Evolutionary conservation across 306 rosid genomes (phyloP).

Genomic region (Sicyos baderoa): DNA sequence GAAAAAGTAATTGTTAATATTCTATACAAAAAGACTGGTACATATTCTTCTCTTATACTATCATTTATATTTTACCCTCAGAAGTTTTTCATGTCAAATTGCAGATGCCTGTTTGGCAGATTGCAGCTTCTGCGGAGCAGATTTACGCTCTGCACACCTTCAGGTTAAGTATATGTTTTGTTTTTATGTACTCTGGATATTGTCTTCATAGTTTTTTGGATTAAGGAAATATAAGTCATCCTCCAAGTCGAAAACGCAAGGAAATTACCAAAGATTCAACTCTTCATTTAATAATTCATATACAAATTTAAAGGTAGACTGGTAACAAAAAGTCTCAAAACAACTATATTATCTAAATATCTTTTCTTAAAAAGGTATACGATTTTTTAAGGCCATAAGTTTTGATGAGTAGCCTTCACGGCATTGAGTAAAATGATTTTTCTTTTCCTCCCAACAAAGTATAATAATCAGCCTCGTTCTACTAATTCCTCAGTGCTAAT

Average conservation of each 20-base stretch:
- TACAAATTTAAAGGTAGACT: not conserved
- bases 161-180: constrained; percentile 47
- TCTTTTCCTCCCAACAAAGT: not conserved
- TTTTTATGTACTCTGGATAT: not conserved
- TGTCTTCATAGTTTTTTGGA: not conserved
- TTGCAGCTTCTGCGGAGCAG: constrained; percentile 91
- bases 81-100: constrained; percentile 15
- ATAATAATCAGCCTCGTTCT: not conserved
- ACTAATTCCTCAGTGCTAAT: too few relatives aligned
- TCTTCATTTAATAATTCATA: too few relatives aligned
- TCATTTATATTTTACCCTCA: not conserved
- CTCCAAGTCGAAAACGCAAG: not conserved
- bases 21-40: not conserved
- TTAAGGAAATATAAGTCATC: too few relatives aligned
- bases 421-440: not conserved
- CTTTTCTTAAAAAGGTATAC: not conserved
- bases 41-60: not conserved
- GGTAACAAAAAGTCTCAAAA: not conserved
- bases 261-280: too few relatives aligned
- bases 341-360: not conserved
- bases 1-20: not conserved
- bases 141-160: constrained; percentile 83
- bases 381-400: not conserved
- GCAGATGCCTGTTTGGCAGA: constrained; percentile 80
- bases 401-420: not conserved